Percentiles rank a stretch among this genome's conserved stretches.
phyloP scores from a whole-genome alignment of 176 grass and related monocot genomes.

The Oryza longistaminata region DNA sequence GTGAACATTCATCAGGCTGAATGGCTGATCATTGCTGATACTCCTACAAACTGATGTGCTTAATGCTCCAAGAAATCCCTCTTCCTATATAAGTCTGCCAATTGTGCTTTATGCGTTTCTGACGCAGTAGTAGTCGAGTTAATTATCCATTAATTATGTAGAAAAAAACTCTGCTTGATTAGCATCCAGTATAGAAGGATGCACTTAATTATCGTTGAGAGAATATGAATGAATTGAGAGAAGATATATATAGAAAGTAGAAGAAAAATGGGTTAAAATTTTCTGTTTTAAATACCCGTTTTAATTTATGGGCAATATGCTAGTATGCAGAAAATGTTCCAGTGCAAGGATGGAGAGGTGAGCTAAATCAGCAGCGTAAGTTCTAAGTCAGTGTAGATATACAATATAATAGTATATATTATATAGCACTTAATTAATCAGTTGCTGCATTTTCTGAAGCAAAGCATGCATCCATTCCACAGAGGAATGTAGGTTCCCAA shows the following conservation, averaged over 20 bases:
- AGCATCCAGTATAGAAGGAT: no score
- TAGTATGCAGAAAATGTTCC: neutral
- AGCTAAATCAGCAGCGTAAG: neutral
- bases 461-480: neutral
- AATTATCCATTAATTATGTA: neutral
- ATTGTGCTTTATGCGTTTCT: no score
- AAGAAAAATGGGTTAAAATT: no score
- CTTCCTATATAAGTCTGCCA: no score
- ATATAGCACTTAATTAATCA: conserved; percentile 8
- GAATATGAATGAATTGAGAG: no score
- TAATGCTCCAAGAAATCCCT: neutral
- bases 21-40: neutral
- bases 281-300: no score
- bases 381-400: conserved; percentile 1
- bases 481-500: conserved; percentile 42
- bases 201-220: no score
- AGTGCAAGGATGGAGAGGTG: neutral
- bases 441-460: conserved; percentile 12
- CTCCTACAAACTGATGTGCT: neutral
- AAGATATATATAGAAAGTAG: no score
- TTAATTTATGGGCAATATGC: no score
- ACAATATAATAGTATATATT: neutral
- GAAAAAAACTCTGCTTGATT: neutral
- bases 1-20: neutral
- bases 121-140: no score